These are phyloP conservation scores for Kalaharituber pfeilii DNA, from an alignment of 2,329 filamentous ascomycete genomes.

Conservation along the genomic window DNA sequence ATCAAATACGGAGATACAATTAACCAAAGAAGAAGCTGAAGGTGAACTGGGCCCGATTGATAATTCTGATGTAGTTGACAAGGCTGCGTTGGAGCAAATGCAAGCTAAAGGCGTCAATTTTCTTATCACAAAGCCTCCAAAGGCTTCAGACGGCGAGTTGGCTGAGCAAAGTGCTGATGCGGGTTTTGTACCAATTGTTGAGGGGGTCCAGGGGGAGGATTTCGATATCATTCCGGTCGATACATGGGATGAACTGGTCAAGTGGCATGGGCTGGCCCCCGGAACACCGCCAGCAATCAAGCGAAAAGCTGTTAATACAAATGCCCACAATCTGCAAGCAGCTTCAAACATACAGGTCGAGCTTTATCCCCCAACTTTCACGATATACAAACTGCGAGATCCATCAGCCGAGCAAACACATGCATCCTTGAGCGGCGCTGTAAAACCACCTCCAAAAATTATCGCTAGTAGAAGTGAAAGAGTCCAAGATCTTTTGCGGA, in stretches of 20 bases:
- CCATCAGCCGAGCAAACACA: slow-evolving; percentile 39
- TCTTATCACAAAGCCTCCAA: slow-evolving; percentile 28
- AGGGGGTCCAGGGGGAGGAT: slow-evolving; percentile 48
- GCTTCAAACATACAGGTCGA: slow-evolving; percentile 56
- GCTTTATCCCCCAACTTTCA: slow-evolving; percentile 68
- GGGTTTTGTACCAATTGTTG: slow-evolving; percentile 35
- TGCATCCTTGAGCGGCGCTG: slow-evolving; percentile 40
- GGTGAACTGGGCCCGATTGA: slow-evolving; percentile 63
- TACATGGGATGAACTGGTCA: slow-evolving; percentile 64
- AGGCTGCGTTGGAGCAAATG: slow-evolving; percentile 35
- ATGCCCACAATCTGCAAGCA: slow-evolving; percentile 36
- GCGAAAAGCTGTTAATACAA: slow-evolving; percentile 62
- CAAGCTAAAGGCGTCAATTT: neutral
- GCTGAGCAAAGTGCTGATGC: slow-evolving; percentile 21
- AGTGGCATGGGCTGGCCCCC: slow-evolving; percentile 63
- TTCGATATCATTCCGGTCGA: slow-evolving; percentile 61
- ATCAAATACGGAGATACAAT: slow-evolving; percentile 37
- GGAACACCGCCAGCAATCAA: slow-evolving; percentile 50
- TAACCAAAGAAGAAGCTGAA: slow-evolving; percentile 41
- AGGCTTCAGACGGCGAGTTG: slow-evolving; percentile 28
- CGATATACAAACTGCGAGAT: slow-evolving; percentile 59
- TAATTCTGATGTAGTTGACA: slow-evolving; percentile 63
- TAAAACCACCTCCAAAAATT: slow-evolving; percentile 45
- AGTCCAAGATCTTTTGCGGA: slow-evolving; percentile 57
- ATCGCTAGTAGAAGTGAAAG: slow-evolving; percentile 53